Base-by-base conservation (phyloP, 2,329 filamentous ascomycete species). In the Aspergillus sp. region DNA sequence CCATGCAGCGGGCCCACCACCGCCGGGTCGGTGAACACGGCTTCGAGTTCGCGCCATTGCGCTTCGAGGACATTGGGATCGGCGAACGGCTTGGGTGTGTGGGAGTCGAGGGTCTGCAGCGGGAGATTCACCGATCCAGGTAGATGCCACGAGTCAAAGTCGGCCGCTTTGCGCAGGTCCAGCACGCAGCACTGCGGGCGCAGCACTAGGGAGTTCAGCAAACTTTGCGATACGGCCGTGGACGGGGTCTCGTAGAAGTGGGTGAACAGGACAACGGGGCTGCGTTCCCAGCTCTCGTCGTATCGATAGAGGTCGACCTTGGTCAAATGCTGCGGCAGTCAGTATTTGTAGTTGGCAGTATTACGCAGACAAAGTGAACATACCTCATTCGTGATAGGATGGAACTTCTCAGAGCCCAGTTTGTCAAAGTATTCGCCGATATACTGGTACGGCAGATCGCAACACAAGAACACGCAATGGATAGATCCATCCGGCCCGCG, bases 391-490 rank as follows among this genome's bases (percentile, higher is more conserved):
- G 68, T 65, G 32, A 83, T 81, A 0, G 74, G 64, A 2, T 74
- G 77, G 60, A 84, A 84, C 44, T 78, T 65, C 1, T 70, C 68
- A 1, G 71, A 57, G 2, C 72, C 76, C 10, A 85, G 68, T 58
- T 82, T 83, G 22, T 79, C 73, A 57, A 84, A 85, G 60, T 85
- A 85, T 57, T 81, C 80, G 20, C 76, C 71, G 42, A 85, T 76
- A 53, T 85, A 85, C 61, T 85, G 82, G 56, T 86, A 85, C 0
- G 83, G 83, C 22, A 86, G 57, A 51, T 86, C 83, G 52, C 82
- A 85, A 66, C 82, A 86, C 3, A 85, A 64, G 63, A 86, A 86
- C 0, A 82, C 81, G 43, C 79, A 82, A 54, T 79, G 73, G 2
- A 80, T 70, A 46, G 74, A 67, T 1, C 79, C 78, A 30, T 77